Percentiles rank a stretch among this genome's conserved stretches.
phyloP scores from a whole-genome alignment of 2,329 filamentous ascomycete genomes.

The Ascochyta fabae region DNA sequence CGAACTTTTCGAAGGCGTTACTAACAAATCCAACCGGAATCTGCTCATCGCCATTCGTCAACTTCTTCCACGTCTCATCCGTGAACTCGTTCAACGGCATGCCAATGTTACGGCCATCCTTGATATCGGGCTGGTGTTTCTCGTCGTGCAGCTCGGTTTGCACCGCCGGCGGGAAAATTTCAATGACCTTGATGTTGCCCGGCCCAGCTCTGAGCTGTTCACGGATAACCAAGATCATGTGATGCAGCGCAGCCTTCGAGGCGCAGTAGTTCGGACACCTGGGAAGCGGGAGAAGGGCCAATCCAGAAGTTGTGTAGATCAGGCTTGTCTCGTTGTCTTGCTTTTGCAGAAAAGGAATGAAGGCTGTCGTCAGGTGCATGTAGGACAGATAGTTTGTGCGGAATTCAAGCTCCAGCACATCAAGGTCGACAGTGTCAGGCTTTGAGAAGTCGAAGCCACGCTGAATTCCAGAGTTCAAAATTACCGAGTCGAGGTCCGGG shows the following conservation, averaged over 20 bases:
- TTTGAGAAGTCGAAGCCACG: constrained; percentile 58
- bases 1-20: constrained; percentile 54
- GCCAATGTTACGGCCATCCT: constrained; percentile 57
- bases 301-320: constrained; percentile 58
- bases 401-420: constrained; percentile 53
- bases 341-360: constrained; percentile 58
- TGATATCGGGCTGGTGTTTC: constrained; percentile 62
- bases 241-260: constrained; percentile 62
- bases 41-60: constrained; percentile 59
- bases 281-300: constrained; percentile 58
- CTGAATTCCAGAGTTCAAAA: constrained; percentile 63
- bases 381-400: constrained; percentile 60
- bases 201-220: constrained; percentile 56
- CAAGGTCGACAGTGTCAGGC: constrained; percentile 56
- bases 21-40: constrained; percentile 57
- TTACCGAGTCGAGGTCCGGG: constrained; percentile 59
- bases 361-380: constrained; percentile 57
- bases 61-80: constrained; percentile 56
- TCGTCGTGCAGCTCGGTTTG: constrained; percentile 64
- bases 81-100: constrained; percentile 63
- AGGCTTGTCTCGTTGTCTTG: constrained; percentile 52
- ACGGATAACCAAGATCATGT: constrained; percentile 59
- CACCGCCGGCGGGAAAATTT: constrained; percentile 62
- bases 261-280: constrained; percentile 61
- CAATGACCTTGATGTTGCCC: constrained; percentile 60